Conservation (phyloP, 106 monocot species). For the Narthecium ossifragum region DNA sequence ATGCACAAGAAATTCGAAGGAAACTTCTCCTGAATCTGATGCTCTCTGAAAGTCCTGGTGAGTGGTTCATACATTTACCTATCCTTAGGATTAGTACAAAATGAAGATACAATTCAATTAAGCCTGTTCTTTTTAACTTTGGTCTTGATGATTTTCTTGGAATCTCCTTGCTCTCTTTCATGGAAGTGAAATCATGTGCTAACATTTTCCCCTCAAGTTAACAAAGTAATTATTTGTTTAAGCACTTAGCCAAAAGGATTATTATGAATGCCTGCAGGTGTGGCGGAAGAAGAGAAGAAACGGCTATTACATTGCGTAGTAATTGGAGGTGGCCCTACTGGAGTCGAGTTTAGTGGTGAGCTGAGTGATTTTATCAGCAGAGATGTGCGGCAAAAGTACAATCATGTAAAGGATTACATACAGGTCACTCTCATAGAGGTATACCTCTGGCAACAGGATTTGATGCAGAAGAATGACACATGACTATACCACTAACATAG, state of each 20-base stretch:
- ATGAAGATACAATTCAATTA: not conserved
- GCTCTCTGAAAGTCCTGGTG: slow-evolving; percentile 68
- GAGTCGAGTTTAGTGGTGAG: slow-evolving; percentile 64
- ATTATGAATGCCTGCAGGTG: no score
- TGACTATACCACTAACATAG: not conserved
- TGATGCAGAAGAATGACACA: not conserved
- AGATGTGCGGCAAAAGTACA: slow-evolving; percentile 46
- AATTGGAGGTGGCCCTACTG: slow-evolving; percentile 59
- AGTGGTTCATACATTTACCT: not conserved
- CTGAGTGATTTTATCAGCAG: slow-evolving; percentile 51
- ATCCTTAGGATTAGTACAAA: not conserved
- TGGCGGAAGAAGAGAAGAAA: slow-evolving; percentile 45
- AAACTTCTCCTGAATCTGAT: slow-evolving; percentile 62
- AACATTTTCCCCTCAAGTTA: no score
- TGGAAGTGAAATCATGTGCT: no score
- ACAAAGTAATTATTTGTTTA: no score
- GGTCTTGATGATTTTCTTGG: no score
- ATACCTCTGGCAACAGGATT: not conserved
- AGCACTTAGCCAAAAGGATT: no score
- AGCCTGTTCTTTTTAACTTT: not conserved
- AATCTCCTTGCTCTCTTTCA: no score
- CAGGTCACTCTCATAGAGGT: slow-evolving; percentile 60
- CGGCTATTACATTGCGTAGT: slow-evolving; percentile 51
- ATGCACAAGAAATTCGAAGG: slow-evolving; percentile 58
- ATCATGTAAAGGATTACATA: slow-evolving; percentile 45